Evolutionary conservation across 768 basidiomycete species (phyloP).

Genomic region (Mycena metata): DNA sequence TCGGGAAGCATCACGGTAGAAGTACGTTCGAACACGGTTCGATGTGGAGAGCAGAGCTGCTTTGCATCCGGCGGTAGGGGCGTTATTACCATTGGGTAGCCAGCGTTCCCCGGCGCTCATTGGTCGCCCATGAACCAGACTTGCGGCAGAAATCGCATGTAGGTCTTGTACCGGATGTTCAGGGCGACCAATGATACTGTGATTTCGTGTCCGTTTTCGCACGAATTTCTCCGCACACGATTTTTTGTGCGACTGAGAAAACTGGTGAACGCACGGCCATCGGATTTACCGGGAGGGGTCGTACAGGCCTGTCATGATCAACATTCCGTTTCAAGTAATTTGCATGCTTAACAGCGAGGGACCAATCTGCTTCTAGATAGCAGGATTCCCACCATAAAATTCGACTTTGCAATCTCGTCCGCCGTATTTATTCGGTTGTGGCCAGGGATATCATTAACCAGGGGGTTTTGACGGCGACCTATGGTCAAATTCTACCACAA

Average conservation of each 20-base stretch:
- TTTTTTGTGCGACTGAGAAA: neutral
- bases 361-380: neutral
- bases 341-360: neutral
- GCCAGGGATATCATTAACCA: neutral
- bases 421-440: conserved; percentile 11
- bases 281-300: conserved; percentile 1
- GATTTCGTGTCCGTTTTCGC: neutral
- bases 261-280: too few species aligned
- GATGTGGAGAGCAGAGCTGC: neutral
- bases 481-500: neutral
- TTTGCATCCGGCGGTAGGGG: conserved; percentile 6
- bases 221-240: neutral
- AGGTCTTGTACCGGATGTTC: conserved; percentile 4
- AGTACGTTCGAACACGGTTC: too few species aligned
- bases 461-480: conserved; percentile 8
- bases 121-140: conserved; percentile 22
- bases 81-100: conserved; percentile 12
- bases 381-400: conserved; percentile 8
- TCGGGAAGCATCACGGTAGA: conserved; percentile 6
- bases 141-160: conserved; percentile 15
- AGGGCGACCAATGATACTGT: conserved; percentile 7
- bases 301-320: too few species aligned
- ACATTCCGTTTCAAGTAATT: neutral
- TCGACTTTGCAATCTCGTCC: conserved; percentile 17
- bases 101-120: conserved; percentile 31